These are phyloP conservation scores for Xylariaceae sp. DNA, from an alignment of 2,329 filamentous ascomycete species.

Conservation along the genomic window DNA sequence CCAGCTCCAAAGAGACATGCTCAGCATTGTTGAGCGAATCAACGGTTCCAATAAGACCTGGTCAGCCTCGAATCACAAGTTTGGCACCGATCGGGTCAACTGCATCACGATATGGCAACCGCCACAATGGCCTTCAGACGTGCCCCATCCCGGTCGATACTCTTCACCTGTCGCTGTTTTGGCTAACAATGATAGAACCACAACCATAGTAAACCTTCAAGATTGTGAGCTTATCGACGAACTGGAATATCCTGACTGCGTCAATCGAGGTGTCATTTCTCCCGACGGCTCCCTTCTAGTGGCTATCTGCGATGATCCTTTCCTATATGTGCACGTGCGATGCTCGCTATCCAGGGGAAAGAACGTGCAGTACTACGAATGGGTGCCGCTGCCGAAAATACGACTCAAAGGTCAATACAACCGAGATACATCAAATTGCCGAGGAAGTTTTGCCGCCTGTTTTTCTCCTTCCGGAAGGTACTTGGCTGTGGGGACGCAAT, in stretches of 20 bases:
- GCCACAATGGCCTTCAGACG: slow-evolving; percentile 27
- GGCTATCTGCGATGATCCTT: slow-evolving; percentile 83
- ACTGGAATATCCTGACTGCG: slow-evolving; percentile 73
- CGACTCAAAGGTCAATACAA: slow-evolving; percentile 55
- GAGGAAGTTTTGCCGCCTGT: slow-evolving; percentile 72
- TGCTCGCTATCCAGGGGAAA: slow-evolving; percentile 29
- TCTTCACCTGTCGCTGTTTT: slow-evolving; percentile 61
- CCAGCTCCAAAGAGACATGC: slow-evolving; percentile 28
- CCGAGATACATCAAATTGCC: slow-evolving; percentile 49
- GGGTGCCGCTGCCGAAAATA: slow-evolving; percentile 48
- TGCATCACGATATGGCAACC: slow-evolving; percentile 63
- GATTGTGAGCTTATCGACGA: slow-evolving; percentile 62
- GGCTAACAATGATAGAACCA: slow-evolving; percentile 87
- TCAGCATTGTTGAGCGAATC: slow-evolving; percentile 27
- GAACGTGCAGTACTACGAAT: slow-evolving; percentile 37
- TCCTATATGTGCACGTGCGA: slow-evolving; percentile 75
- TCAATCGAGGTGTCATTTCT: slow-evolving; percentile 93
- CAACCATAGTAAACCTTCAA: slow-evolving; percentile 75
- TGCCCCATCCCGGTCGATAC: slow-evolving; percentile 36
- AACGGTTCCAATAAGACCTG: slow-evolving; percentile 39
- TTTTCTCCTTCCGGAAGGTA: slow-evolving; percentile 70
- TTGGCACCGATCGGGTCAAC: slow-evolving; percentile 60
- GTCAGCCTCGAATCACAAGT: slow-evolving; percentile 46
- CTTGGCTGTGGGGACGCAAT: slow-evolving; percentile 74
- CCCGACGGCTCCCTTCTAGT: slow-evolving; percentile 78